Base-by-base conservation (phyloP, 2,329 filamentous ascomycete genomes). In the Hymenoscyphus salicellus region DNA sequence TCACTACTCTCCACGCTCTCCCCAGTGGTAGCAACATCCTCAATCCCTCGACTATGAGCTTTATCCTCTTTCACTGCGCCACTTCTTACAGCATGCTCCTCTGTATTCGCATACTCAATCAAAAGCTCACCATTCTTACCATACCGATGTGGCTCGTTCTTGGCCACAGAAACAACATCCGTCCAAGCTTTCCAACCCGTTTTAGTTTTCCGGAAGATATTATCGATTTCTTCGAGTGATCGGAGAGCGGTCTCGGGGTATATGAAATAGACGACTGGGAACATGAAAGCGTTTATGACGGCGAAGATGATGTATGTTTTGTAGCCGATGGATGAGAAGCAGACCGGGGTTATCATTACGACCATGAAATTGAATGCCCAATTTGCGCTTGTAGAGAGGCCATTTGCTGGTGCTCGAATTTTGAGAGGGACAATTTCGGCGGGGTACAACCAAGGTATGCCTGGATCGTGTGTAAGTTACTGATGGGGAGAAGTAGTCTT, bases 291-390 rank as follows among this genome's bases (percentile, higher is more conserved):
- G 67, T 74, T 74, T 49, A 89, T 86, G 56, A 86, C 81, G 11
- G 86, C 86, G 71, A 89, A 90, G 69, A 89, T 84, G 71, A 85
- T 83, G 74, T 89, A 89, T 0, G 86, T 88, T 70, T 85, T 79
- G 76, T 85, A 83, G 17, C 77, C 74, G 66, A 89, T 89, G 63
- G 77, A 83, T 63, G 81, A 77, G 62, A 77, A 74, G 7, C 66
- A 66, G 23, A 77, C 68, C 1, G 75, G 75, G 4, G 75, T 78
- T n/a, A 78, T 77, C 66, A 73, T 72, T 3, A 76, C 75, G 32
- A 76, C 73, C 74, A 86, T 75, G 72, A 86, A 87, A 73, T 88
- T 88, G 75, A 87, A 87, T 60, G 86, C 83, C 72, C 69, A 75
- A 60, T 75, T 75, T 49, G 74, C 77, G 0, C 74, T 76, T 2